phyloP scores from a whole-genome alignment of 805 yeast genomes.

The Maudiozyma turicensis region DNA sequence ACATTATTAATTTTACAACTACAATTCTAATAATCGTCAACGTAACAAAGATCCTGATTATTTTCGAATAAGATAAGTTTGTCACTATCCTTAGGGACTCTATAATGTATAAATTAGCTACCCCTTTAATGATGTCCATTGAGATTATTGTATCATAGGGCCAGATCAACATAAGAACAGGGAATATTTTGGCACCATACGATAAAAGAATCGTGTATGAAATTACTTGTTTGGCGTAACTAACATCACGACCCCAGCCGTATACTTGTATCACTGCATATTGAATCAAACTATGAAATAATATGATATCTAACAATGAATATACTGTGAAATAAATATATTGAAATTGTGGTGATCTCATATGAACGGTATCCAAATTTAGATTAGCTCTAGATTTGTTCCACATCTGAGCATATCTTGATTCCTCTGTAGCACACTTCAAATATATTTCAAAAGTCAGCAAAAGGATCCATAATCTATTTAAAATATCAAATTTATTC shows the following conservation, averaged over 20 bases:
- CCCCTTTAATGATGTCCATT: constrained; percentile 46
- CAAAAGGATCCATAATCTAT: constrained; percentile 51
- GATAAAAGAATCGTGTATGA: constrained; percentile 67
- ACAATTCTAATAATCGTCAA: constrained; percentile 14
- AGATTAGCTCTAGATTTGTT: neutral
- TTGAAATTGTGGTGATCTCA: constrained; percentile 36
- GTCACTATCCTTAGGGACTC: constrained; percentile 51
- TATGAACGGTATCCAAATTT: constrained; percentile 31
- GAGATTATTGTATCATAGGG: constrained; percentile 79
- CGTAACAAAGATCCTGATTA: constrained; percentile 12
- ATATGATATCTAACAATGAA: constrained; percentile 38
- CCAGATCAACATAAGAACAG: constrained; percentile 93
- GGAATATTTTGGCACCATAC: constrained; percentile 72
- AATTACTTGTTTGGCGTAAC: constrained; percentile 28
- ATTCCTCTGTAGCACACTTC: constrained; percentile 84
- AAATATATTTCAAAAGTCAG: constrained; percentile 81
- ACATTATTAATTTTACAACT: constrained; percentile 16
- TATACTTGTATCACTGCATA: constrained; percentile 15
- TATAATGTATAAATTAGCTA: constrained; percentile 51
- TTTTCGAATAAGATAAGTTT: constrained; percentile 18
- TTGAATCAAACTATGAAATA: constrained; percentile 34
- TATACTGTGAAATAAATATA: constrained; percentile 47
- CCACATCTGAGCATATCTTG: neutral
- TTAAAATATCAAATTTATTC: constrained; percentile 18
- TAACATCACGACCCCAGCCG: constrained; percentile 25